Evolutionary conservation across 768 basidiomycete genomes (phyloP).

Genomic region (Panus rudis): DNA sequence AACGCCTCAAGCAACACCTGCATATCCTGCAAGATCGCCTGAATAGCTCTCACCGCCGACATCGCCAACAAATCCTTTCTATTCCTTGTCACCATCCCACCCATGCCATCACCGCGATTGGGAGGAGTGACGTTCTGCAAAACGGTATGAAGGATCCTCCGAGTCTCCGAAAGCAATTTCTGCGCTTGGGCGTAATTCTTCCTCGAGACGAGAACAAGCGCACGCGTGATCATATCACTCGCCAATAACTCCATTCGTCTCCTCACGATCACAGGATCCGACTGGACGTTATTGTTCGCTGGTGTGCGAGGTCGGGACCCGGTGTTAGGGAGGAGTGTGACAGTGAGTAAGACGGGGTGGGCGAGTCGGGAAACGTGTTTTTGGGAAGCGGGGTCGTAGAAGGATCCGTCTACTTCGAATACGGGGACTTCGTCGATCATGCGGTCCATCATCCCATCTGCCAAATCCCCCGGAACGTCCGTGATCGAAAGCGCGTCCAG

Average conservation of each 20-base stretch:
- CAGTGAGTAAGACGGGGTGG: constrained; percentile 89
- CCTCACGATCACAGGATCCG: constrained; percentile 86
- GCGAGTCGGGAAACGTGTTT: constrained; percentile 85
- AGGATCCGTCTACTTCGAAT: constrained; percentile 91
- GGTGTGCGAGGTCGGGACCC: constrained; percentile 31
- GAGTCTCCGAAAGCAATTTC: constrained; percentile 86
- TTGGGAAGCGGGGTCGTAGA: constrained; percentile 82
- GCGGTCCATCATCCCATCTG: constrained; percentile 89
- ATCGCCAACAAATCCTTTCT: constrained; percentile 73
- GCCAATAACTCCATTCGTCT: constrained; percentile 95
- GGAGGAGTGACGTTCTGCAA: constrained; percentile 74
- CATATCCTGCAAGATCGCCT: constrained; percentile 81
- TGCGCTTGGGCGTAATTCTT: constrained; percentile 88
- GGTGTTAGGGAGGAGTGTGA: constrained; percentile 71
- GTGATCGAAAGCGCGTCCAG: constrained; percentile 69
- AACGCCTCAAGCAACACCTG: constrained; percentile 81
- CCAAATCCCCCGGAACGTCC: constrained; percentile 64
- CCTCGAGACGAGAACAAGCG: constrained; percentile 84
- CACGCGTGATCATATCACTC: constrained; percentile 95
- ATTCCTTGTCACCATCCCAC: constrained; percentile 50
- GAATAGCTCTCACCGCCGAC: constrained; percentile 71
- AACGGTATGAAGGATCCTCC: constrained; percentile 87
- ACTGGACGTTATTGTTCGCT: constrained; percentile 34
- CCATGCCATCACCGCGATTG: constrained; percentile 29
- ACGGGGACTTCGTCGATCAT: constrained; percentile 99